Percentiles rank a stretch among this genome's conserved stretches.
Conservation (phyloP, 306 rosid species). For the Dalbergia oliveri region DNA sequence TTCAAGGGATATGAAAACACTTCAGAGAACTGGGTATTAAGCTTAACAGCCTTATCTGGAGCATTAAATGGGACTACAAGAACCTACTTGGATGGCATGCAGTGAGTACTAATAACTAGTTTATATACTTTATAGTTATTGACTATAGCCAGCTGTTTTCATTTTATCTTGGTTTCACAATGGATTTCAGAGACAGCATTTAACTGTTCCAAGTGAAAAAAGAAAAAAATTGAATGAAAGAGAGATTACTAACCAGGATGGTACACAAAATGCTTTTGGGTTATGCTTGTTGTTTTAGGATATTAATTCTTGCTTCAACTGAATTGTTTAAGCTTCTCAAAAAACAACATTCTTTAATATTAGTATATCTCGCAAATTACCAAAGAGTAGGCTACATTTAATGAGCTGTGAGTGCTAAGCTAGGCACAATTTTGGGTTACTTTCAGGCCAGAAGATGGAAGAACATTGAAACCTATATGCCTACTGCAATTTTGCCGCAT, state of each 20-base stretch:
- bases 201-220: neutral
- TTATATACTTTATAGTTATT: neutral
- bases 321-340: slow-evolving; percentile 16
- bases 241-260: slow-evolving; percentile 7
- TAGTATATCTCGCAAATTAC: neutral
- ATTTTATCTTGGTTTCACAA: neutral
- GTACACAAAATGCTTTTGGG: neutral
- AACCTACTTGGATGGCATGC: slow-evolving; percentile 93
- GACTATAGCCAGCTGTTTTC: slow-evolving; percentile 1
- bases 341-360: neutral
- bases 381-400: slow-evolving; percentile 16
- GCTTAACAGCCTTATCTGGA: slow-evolving; percentile 89
- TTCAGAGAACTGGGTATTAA: slow-evolving; percentile 85
- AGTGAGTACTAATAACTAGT: slow-evolving; percentile 64
- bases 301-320: slow-evolving; percentile 30
- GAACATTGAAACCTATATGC: slow-evolving; percentile 73
- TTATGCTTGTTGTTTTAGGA: slow-evolving; percentile 8
- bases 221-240: slow-evolving; percentile 25
- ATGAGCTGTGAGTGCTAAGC: slow-evolving; percentile 36
- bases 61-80: slow-evolving; percentile 99
- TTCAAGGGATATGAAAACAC: slow-evolving; percentile 82
- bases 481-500: slow-evolving; percentile 88
- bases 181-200: neutral
- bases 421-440: slow-evolving; percentile 36
- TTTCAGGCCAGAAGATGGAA: slow-evolving; percentile 92